Evolutionary conservation across 331 rosid species (phyloP), one percentile per base, ranked within the genome.

Genomic region (Pyrus hybrid): DNA sequence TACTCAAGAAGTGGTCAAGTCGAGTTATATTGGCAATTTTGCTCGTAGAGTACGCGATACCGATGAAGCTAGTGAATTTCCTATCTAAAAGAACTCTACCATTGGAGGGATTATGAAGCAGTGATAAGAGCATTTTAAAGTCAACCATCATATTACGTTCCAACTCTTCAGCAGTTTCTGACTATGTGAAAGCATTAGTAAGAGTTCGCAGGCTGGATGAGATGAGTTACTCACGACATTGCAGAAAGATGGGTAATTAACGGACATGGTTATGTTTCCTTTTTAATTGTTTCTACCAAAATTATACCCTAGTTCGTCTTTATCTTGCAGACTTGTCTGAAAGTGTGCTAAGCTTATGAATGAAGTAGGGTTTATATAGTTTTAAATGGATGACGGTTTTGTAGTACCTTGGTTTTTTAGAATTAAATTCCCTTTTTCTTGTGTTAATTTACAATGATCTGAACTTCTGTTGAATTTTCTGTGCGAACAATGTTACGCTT

Each of bases 101-200:
- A 67, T 76, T 83, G 90, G 43, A 87, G 86, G 53, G 94, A 90
- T 78, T 90, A 85, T 21, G 96, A 93, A 83, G 86, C 89, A 25
- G 98, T 93, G 76, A 90, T 93, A 77, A 87, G 85, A 76, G 29
- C 87, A 70, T 93, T 91, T 87, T 96, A 93, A 85, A 91, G 86
- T 74, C 89, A 90, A 43, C 93, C 93, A 37, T 85, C 95, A 53
- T 26, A 26, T 84, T 93, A 69, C 91, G 90, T 28, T 65, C 80
- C 51, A 91, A 91, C 73, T 53, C 90, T 69, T 65, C 89, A 1
- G 97, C 98, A 22, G 86, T 91, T 74, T 86, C 96, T 68, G 94
- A 91, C 81, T 91, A 91, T 74, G 85, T 91, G 29, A 91, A 90
- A 84, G 92, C 98, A 57, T 68, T 91, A 54, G 96, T 91, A 66